phyloP scores from a whole-genome alignment of 495 filamentous ascomycete species.

The Paragyromitra xinjiangensis region DNA sequence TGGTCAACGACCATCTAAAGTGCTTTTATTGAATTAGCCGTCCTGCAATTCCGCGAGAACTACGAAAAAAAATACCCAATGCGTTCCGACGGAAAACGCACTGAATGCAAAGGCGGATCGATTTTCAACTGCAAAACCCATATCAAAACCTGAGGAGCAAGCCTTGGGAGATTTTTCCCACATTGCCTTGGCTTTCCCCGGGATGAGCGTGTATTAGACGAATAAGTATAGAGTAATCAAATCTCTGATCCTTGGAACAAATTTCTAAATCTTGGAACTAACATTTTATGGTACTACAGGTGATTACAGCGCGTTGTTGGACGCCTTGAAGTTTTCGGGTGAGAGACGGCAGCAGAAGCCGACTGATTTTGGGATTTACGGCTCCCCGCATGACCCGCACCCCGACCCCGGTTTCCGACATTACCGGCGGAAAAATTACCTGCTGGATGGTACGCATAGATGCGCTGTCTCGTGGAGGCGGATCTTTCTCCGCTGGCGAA shows the following conservation, averaged over 20 bases:
- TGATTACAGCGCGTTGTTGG: background rate
- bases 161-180: background rate
- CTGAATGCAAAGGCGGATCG: slow-evolving; percentile 14
- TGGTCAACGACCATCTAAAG: background rate
- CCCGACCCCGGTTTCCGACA: background rate
- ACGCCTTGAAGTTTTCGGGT: background rate
- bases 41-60: background rate
- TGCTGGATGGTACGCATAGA: background rate
- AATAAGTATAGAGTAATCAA: slow-evolving; percentile 9
- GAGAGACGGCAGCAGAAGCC: slow-evolving; percentile 10
- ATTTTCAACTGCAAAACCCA: slow-evolving; percentile 25
- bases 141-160: slow-evolving; percentile 13
- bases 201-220: background rate
- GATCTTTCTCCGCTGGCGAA: slow-evolving; percentile 2
- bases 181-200: background rate
- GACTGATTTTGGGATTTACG: slow-evolving; percentile 6
- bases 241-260: background rate
- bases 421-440: background rate
- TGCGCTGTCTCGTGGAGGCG: slow-evolving; percentile 26
- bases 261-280: slow-evolving; percentile 3
- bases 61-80: slow-evolving; percentile 2
- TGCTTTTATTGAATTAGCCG: background rate
- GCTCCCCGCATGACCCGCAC: background rate
- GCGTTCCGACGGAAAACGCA: background rate
- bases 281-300: slow-evolving; percentile 3